Percentiles rank a stretch among this genome's conserved stretches.
phyloP scores from a whole-genome alignment of 768 basidiomycete species.

The Kwoniella dendrophila region DNA sequence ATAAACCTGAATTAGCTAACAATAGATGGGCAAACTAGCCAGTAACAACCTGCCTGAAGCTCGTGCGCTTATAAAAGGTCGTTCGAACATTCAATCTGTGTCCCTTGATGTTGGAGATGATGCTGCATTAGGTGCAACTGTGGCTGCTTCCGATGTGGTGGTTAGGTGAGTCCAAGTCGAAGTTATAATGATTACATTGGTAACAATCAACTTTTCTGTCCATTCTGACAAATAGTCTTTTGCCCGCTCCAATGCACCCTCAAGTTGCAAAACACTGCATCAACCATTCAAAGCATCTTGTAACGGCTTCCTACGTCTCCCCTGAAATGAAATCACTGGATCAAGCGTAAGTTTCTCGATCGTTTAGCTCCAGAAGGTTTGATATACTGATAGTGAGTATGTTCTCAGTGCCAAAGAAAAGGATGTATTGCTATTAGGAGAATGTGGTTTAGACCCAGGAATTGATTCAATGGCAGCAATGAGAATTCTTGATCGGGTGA shows the following conservation, averaged over 20 bases:
- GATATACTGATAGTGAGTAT: neutral
- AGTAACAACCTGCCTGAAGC: constrained; percentile 72
- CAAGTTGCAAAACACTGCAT: constrained; percentile 74
- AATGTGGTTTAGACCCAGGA: constrained; percentile 63
- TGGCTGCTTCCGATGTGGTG: constrained; percentile 73
- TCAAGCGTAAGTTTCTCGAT: constrained; percentile 59
- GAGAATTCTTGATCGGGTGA: constrained; percentile 65
- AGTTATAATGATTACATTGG: too few relatives aligned
- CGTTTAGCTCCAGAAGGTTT: neutral
- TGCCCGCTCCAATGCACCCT: constrained; percentile 76
- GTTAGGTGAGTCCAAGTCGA: constrained; percentile 67
- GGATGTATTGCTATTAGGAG: constrained; percentile 76
- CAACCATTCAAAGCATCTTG: constrained; percentile 68
- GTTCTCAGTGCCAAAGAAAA: constrained; percentile 64
- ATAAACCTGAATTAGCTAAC: neutral
- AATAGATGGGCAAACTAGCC: constrained; percentile 57
- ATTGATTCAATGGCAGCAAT: constrained; percentile 65
- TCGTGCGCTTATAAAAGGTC: constrained; percentile 56
- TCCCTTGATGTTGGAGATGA: constrained; percentile 65
- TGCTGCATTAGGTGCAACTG: constrained; percentile 60
- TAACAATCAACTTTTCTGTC: constrained; percentile 9
- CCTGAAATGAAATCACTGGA: constrained; percentile 72
- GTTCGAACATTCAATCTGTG: constrained; percentile 64
- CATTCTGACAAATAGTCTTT: constrained; percentile 61
- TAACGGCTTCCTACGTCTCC: constrained; percentile 90